These are phyloP conservation scores for Groenewaldozyma tartarivorans DNA, from an alignment of 805 yeast species.

Conservation along the genomic window DNA sequence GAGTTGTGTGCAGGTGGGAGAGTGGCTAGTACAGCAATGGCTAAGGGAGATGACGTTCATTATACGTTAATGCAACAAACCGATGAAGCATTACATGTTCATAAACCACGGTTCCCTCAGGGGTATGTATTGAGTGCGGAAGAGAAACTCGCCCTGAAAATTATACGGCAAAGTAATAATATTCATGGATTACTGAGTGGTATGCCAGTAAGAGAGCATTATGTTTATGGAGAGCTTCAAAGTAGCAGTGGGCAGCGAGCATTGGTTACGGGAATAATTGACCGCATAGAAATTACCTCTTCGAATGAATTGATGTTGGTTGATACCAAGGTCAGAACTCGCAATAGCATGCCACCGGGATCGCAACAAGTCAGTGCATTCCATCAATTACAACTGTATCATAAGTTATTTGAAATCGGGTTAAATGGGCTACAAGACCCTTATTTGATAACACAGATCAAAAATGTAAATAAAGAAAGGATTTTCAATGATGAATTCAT, in stretches of 20 bases:
- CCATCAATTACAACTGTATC: constrained; percentile 26
- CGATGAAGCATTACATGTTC: neutral
- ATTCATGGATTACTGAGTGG: constrained; percentile 5
- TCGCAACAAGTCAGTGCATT: constrained; percentile 22
- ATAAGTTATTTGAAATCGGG: constrained; percentile 15
- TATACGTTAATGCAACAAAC: constrained; percentile 11
- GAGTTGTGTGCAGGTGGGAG: constrained; percentile 3
- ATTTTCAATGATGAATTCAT: neutral
- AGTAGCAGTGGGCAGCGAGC: constrained; percentile 1
- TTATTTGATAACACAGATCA: too few species aligned
- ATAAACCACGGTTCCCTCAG: constrained; percentile 2
- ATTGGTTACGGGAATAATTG: constrained; percentile 22
- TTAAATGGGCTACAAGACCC: neutral
- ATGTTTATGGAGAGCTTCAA: constrained; percentile 20
- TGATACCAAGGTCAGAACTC: constrained; percentile 24
- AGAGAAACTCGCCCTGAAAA: constrained; percentile 16
- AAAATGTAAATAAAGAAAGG: neutral
- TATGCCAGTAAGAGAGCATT: constrained; percentile 20
- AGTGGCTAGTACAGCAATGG: constrained; percentile 11
- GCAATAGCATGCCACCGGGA: constrained; percentile 9
- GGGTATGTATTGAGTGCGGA: constrained; percentile 2
- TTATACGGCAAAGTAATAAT: constrained; percentile 10
- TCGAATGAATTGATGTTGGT: constrained; percentile 13
- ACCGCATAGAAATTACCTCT: constrained; percentile 12
- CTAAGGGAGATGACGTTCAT: constrained; percentile 17